phyloP scores from a whole-genome alignment of 129 eudicot genomes.

The Escallonia rubra region DNA sequence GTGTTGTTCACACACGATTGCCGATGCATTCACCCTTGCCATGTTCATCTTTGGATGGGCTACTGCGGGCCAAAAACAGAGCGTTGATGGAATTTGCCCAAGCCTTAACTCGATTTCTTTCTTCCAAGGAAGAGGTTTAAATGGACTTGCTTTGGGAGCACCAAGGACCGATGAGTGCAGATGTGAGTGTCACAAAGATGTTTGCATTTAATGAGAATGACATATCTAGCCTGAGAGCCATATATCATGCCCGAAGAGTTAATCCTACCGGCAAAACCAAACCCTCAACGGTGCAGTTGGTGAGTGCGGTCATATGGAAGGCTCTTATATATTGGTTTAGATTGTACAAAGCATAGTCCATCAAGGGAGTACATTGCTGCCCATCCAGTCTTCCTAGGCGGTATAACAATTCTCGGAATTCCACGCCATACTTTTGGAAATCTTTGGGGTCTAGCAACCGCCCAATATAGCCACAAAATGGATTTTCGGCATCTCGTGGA shows the following conservation, averaged over 20 bases:
- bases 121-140: too few relatives aligned
- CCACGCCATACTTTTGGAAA: slow-evolving; percentile 11
- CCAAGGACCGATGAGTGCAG: too few relatives aligned
- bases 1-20: slow-evolving; percentile 7
- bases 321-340: slow-evolving; percentile 7
- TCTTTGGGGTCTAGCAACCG: background rate
- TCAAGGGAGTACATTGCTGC: background rate
- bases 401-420: background rate
- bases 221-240: slow-evolving; percentile 11
- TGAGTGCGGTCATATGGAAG: slow-evolving; percentile 19
- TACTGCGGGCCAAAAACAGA: background rate
- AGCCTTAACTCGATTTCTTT: too few relatives aligned
- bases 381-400: slow-evolving; percentile 10
- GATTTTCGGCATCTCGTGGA: background rate
- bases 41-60: slow-evolving; percentile 23
- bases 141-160: too few relatives aligned
- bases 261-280: background rate
- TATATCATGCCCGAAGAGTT: background rate
- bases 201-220: slow-evolving; percentile 7
- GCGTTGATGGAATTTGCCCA: background rate
- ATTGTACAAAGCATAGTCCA: background rate
- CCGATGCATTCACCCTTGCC: slow-evolving; percentile 7
- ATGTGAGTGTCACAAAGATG: background rate
- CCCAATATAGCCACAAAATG: background rate
- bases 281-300: slow-evolving; percentile 10